Evolutionary conservation across 176 grass and related monocot species (phyloP).

Genomic region (Phoenix roebelenii): DNA sequence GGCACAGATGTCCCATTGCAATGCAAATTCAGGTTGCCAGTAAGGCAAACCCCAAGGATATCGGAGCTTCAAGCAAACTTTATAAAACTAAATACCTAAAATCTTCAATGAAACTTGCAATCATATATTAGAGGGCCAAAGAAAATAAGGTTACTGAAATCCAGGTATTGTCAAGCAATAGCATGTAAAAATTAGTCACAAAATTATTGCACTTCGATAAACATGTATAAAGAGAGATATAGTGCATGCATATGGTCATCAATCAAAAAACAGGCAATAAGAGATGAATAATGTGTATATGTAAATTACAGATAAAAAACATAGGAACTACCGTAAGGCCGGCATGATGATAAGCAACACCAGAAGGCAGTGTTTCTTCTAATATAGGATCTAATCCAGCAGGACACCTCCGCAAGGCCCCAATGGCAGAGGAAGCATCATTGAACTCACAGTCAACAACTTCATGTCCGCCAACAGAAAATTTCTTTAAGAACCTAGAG

Average conservation of each 20-base stretch:
- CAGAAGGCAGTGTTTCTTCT: slow-evolving; percentile 78
- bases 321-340: slow-evolving; percentile 69
- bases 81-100: too few relatives aligned
- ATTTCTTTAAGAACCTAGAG: slow-evolving; percentile 58
- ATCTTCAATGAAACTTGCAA: too few relatives aligned
- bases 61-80: too few relatives aligned
- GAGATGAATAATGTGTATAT: neutral
- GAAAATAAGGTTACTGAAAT: too few relatives aligned
- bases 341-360: slow-evolving; percentile 97
- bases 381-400: slow-evolving; percentile 84
- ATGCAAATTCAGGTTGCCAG: too few relatives aligned
- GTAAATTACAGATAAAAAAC: neutral
- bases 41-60: too few relatives aligned
- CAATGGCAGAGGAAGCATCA: slow-evolving; percentile 65
- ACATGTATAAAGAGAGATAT: too few relatives aligned
- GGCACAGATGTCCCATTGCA: too few relatives aligned
- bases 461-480: slow-evolving; percentile 27
- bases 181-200: too few relatives aligned
- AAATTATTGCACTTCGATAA: too few relatives aligned
- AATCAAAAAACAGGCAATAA: neutral
- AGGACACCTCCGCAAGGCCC: slow-evolving; percentile 70
- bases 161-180: too few relatives aligned
- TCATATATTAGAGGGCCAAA: too few relatives aligned
- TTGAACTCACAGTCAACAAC: slow-evolving; percentile 44
- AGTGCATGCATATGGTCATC: neutral